Evolutionary conservation across 305 asterid genomes (phyloP).

Genomic region (Fraxinus angustifolia): DNA sequence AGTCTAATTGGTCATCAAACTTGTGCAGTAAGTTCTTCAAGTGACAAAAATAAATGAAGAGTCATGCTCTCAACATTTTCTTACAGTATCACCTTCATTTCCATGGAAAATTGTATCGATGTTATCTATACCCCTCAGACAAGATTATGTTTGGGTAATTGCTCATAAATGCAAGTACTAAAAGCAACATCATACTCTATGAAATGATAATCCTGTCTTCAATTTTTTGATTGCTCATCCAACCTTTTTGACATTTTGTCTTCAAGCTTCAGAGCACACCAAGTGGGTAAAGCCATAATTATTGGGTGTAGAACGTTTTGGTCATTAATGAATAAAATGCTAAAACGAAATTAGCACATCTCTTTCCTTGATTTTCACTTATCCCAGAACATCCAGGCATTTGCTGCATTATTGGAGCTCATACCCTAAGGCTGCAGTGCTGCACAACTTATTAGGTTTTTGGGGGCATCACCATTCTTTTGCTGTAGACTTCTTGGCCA

Average conservation of each 20-base stretch:
- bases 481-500: not conserved
- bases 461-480: not conserved
- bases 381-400: not conserved
- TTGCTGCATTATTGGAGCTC: not conserved
- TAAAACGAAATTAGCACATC: not conserved
- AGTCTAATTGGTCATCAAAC: not conserved
- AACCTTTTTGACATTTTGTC: not conserved
- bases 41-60: not conserved
- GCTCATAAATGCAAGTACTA: not conserved
- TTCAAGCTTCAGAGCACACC: not conserved
- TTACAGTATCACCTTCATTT: not conserved
- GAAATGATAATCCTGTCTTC: not conserved
- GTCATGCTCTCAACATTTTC: not conserved
- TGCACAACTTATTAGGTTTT: not conserved
- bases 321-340: not conserved
- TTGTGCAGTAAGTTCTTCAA: not conserved
- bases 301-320: not conserved
- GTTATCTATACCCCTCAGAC: not conserved
- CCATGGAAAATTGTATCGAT: not conserved
- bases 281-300: not conserved
- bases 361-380: not conserved
- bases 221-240: not conserved
- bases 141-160: not conserved
- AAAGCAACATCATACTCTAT: not conserved
- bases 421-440: not conserved